phyloP scores from a whole-genome alignment of 2,329 filamentous ascomycete genomes.

The Monosporascus cannonballus region DNA sequence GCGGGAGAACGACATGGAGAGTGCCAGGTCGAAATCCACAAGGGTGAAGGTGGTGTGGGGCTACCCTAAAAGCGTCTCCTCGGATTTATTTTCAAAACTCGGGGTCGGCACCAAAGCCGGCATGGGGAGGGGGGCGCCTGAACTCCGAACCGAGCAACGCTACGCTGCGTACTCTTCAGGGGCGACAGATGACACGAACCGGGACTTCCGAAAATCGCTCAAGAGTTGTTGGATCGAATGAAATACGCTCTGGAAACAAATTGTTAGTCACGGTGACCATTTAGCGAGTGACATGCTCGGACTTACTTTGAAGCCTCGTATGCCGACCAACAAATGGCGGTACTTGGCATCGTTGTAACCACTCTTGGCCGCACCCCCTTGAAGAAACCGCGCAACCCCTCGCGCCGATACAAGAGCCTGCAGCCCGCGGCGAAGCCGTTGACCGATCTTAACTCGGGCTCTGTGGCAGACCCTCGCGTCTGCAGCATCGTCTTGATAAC shows the following conservation, averaged over 20 bases:
- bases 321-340: constrained; percentile 95
- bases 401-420: constrained; percentile 72
- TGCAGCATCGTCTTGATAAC: constrained; percentile 98
- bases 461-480: constrained; percentile 77
- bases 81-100: neutral
- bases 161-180: neutral
- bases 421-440: constrained; percentile 76
- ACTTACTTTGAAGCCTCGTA: constrained; percentile 64
- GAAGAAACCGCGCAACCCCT: constrained; percentile 84
- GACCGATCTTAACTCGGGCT: constrained; percentile 78
- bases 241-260: constrained; percentile 24
- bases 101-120: neutral
- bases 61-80: neutral
- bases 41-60: too few species aligned
- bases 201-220: constrained; percentile 7
- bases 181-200: neutral
- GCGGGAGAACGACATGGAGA: neutral
- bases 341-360: constrained; percentile 96
- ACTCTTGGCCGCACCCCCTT: constrained; percentile 87
- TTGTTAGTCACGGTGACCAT: too few species aligned
- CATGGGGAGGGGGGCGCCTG: neutral
- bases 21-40: neutral
- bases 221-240: constrained; percentile 24
- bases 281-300: neutral
- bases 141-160: neutral